These are phyloP conservation scores for Babesia sp. DNA, from an alignment of 169 alveolate genomes.

Conservation along the genomic window DNA sequence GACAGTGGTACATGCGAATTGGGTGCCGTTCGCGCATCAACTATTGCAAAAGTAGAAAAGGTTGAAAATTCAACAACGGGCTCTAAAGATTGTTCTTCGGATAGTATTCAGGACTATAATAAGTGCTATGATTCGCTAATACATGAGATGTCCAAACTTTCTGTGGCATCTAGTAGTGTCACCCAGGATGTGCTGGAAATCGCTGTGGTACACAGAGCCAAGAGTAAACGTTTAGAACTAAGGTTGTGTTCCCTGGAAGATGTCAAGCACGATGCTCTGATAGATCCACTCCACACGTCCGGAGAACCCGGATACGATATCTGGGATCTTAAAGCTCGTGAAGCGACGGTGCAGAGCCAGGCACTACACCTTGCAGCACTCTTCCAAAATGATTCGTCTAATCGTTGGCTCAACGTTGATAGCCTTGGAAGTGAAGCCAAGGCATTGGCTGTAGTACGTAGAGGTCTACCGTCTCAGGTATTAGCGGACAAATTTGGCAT, in stretches of 20 bases:
- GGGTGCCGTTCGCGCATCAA: not conserved
- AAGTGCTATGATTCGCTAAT: not conserved
- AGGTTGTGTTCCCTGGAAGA: conserved; percentile 4
- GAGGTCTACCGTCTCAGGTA: not conserved
- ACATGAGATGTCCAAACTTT: conserved; percentile 6
- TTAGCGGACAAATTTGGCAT: conserved; percentile 58
- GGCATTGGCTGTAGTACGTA: not conserved
- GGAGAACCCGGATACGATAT: conserved; percentile 43
- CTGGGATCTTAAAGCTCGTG: conserved; percentile 36
- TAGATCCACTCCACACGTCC: conserved; percentile 36
- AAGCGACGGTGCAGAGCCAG: not conserved
- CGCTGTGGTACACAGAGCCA: not conserved
- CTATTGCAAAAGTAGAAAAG: not conserved
- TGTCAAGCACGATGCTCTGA: not conserved
- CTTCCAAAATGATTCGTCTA: conserved; percentile 16
- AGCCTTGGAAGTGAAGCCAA: not conserved
- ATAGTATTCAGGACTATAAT: not conserved
- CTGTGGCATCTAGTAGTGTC: not conserved
- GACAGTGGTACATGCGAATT: not conserved
- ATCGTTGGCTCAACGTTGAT: conserved; percentile 12
- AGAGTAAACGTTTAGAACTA: not conserved
- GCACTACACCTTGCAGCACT: conserved; percentile 4
- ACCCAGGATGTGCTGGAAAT: not conserved
- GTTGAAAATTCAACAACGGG: not conserved
- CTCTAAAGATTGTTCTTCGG: not conserved